phyloP scores from a whole-genome alignment of 345 rosid genomes.

The Erysimum cheiranthoides region DNA sequence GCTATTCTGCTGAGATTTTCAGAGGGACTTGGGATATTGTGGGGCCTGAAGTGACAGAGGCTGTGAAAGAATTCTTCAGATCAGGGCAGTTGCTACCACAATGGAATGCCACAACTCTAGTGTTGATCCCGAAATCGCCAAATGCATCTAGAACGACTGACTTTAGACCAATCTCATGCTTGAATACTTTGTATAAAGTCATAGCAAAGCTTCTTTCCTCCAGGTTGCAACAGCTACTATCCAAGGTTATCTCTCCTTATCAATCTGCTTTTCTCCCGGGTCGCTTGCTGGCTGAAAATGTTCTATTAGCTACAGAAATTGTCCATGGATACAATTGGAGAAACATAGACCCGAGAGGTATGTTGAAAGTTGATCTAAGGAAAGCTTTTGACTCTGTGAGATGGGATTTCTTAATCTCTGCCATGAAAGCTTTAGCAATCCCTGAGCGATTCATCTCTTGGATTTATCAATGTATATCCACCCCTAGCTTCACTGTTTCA shows the following conservation, averaged over 20 bases:
- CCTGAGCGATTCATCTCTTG: not conserved
- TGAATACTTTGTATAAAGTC: not conserved
- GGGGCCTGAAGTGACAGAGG: not conserved
- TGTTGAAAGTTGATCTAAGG: not conserved
- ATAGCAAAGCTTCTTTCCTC: fast-evolving
- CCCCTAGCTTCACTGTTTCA: fast-evolving
- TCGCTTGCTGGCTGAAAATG: not conserved
- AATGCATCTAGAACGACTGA: not conserved
- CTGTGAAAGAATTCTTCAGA: not conserved
- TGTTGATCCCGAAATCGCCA: not conserved
- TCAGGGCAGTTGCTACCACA: fast-evolving
- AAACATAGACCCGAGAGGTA: not conserved
- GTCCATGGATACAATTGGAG: not conserved
- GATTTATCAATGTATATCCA: not conserved
- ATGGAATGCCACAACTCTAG: not conserved
- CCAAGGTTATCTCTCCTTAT: not conserved
- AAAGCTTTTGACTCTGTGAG: not conserved
- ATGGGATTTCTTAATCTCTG: not conserved
- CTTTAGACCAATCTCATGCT: not conserved
- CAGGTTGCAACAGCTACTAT: no score
- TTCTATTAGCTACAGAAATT: fast-evolving
- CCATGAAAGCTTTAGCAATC: fast-evolving
- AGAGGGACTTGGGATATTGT: not conserved
- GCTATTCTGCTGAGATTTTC: no score
- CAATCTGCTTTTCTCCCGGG: not conserved